Evolutionary conservation across 2,329 filamentous ascomycete species (phyloP), one percentile per base, ranked within the genome.

Genomic region (Fusarium sororula): DNA sequence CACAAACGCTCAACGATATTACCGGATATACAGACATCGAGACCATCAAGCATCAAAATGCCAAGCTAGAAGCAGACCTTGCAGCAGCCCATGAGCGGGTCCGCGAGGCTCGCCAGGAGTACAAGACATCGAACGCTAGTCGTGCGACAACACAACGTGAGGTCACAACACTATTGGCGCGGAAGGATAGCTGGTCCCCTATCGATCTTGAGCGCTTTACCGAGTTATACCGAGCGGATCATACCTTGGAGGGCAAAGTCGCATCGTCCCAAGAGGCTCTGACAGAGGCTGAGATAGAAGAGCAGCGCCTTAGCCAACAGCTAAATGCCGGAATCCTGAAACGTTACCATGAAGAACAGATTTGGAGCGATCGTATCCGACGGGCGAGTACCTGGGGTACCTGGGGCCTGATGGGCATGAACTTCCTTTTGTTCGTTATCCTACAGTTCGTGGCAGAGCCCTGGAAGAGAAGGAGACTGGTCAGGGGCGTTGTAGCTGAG

Each of bases 381-480:
- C 89, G 96, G 74, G 98, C 98, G 87, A 96, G 93, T 81, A 99
- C 96, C 1, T 99, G 96, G 96, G 96, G 97, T 41, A 99, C 96
- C 0, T 98, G 97, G 91, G 96, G 96, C 1, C 85, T 99, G 70
- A 99, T 99, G 96, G 96, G 96, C 30, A 90, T 98, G 79, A 99
- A 99, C 80, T 93, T 98, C 38, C 82, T 98, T 70, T 84, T 99
- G 53, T 94, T 99, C 80, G 83, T 99, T 60, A 88, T 95, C 24
- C 91, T 97, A 77, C 92, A 98, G 83, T 92, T 97, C 76, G 90
- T 96, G 26, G 92, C 98, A 70, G 96, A 99, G 87, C 96, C 96
- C 8, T 98, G 96, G 94, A 91, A 95, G 76, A 87, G 96, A 77
- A 88, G 86, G 79, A 87, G 94, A 77, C 89, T 99, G 70, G 94